Evolutionary conservation across 2,329 filamentous ascomycete species (phyloP).

Genomic region (Colletotrichum truncatum): DNA sequence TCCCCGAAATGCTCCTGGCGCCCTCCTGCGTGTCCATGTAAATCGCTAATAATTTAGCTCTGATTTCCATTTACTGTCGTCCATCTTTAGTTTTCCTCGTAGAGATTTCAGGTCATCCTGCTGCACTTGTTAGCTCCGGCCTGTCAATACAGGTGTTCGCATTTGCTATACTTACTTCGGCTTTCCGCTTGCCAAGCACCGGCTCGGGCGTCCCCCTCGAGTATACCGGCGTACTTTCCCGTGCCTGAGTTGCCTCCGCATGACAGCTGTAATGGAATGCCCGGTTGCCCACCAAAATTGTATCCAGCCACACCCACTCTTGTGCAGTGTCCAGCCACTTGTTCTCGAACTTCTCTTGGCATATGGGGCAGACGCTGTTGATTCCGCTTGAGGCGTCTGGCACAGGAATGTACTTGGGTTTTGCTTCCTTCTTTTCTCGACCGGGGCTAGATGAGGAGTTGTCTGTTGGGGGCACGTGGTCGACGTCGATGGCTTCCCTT

Average conservation of each 20-base stretch:
- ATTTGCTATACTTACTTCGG: constrained; percentile 61
- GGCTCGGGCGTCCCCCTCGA: constrained; percentile 68
- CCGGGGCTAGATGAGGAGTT: constrained; percentile 34
- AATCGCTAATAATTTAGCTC: constrained; percentile 19
- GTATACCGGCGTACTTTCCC: constrained; percentile 53
- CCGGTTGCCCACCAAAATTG: constrained; percentile 77
- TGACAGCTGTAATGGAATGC: constrained; percentile 94
- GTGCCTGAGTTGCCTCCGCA: constrained; percentile 79
- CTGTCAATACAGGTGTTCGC: not conserved
- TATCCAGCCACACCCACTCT: constrained; percentile 97
- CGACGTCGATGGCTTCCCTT: constrained; percentile 44
- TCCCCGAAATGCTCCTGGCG: not conserved
- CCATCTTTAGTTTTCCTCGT: constrained; percentile 40
- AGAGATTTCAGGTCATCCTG: constrained; percentile 42
- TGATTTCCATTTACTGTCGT: constrained; percentile 30
- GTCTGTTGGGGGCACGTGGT: constrained; percentile 13
- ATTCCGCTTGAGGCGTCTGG: constrained; percentile 80
- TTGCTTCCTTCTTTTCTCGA: constrained; percentile 47
- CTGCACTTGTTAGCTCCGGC: constrained; percentile 36
- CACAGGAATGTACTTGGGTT: constrained; percentile 78
- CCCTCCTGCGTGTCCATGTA: not conserved
- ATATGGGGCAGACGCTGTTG: constrained; percentile 89
- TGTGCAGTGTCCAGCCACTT: constrained; percentile 93
- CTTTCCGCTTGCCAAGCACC: constrained; percentile 78
- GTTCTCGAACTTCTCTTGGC: constrained; percentile 93